phyloP scores from a whole-genome alignment of 768 basidiomycete genomes.

The Cystofilobasidium macerans region DNA sequence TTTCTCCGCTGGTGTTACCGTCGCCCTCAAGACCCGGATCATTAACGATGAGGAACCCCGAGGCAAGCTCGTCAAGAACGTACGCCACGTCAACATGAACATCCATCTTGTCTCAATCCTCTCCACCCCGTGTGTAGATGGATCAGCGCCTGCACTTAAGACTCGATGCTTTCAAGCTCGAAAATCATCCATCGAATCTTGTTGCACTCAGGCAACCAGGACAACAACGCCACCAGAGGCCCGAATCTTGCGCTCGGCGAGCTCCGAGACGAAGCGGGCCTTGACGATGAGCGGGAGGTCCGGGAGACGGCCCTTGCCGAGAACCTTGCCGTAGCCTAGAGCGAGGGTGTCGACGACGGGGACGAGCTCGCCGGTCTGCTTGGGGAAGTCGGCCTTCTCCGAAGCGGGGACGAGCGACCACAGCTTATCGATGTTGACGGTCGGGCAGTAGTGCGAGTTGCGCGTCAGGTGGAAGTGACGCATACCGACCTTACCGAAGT shows the following conservation, averaged over 20 bases:
- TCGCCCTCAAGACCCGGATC: too few species aligned
- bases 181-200: too few species aligned
- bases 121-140: too few species aligned
- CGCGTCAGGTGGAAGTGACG: conserved; percentile 90
- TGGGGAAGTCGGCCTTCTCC: conserved; percentile 64
- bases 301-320: conserved; percentile 90
- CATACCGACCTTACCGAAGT: conserved; percentile 99
- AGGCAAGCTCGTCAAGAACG: too few species aligned
- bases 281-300: conserved; percentile 83
- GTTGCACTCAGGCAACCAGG: conserved; percentile 67
- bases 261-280: conserved; percentile 83
- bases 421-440: conserved; percentile 92
- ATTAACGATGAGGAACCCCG: too few species aligned
- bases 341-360: conserved; percentile 77
- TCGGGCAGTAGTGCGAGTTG: conserved; percentile 82
- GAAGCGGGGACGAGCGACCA: conserved; percentile 79
- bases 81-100: too few species aligned
- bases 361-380: conserved; percentile 62
- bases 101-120: too few species aligned
- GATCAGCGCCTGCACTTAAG: too few species aligned
- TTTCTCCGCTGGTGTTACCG: too few species aligned
- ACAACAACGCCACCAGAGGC: conserved; percentile 79
- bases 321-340: conserved; percentile 80
- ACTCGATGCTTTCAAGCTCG: too few species aligned
- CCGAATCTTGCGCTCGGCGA: conserved; percentile 46